These are phyloP conservation scores for Monilinia fructicola DNA, from an alignment of 2,329 filamentous ascomycete species.

Conservation along the genomic window DNA sequence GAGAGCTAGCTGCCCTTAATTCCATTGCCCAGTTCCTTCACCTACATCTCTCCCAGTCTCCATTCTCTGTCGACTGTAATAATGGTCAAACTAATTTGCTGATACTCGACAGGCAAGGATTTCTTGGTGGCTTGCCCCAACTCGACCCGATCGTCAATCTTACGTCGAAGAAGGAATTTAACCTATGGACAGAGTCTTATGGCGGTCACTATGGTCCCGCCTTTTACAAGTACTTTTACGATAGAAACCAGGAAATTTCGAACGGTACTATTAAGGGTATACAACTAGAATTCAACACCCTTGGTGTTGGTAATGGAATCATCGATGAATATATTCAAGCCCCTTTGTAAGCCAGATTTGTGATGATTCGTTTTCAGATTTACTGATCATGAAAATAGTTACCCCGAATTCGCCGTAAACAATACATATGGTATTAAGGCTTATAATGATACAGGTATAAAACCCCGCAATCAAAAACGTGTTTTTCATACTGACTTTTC, in stretches of 20 bases:
- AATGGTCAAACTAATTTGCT: background rate
- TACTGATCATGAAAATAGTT: conserved; percentile 26
- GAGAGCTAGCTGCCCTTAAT: background rate
- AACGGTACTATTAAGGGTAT: conserved; percentile 52
- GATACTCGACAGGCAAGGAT: conserved; percentile 46
- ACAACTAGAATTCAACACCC: conserved; percentile 56
- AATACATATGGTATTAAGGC: conserved; percentile 45
- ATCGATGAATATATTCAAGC: conserved; percentile 62
- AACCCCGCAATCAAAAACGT: background rate
- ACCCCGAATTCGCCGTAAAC: conserved; percentile 46
- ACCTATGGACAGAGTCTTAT: conserved; percentile 61
- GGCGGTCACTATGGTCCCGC: conserved; percentile 43
- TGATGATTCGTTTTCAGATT: background rate
- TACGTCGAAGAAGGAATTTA: conserved; percentile 42
- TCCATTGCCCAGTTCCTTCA: background rate
- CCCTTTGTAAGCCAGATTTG: conserved; percentile 27
- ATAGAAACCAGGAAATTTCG: conserved; percentile 58
- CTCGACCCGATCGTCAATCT: conserved; percentile 32
- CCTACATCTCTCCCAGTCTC: background rate
- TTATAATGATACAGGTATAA: conserved; percentile 33
- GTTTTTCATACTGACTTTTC: background rate
- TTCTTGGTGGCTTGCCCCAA: conserved; percentile 50
- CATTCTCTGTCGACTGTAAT: background rate
- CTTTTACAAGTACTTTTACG: conserved; percentile 56
- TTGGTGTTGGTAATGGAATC: conserved; percentile 69